phyloP scores from a whole-genome alignment of 2,329 filamentous ascomycete species.

The Raffaelea arxii region DNA sequence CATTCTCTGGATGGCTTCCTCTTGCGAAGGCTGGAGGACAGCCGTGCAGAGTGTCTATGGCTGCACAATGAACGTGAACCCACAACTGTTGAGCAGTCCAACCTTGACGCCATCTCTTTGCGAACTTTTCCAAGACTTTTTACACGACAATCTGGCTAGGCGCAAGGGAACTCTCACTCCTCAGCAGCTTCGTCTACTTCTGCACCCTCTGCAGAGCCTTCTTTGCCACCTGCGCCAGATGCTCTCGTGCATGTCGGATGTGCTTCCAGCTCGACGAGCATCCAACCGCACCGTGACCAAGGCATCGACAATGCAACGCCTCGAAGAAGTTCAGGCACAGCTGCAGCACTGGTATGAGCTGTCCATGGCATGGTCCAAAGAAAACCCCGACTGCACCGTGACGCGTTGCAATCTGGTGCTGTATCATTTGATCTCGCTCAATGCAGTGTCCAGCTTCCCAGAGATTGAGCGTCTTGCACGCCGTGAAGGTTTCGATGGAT shows the following conservation, averaged over 20 bases:
- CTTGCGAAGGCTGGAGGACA: constrained; percentile 48
- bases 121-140: constrained; percentile 58
- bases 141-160: constrained; percentile 50
- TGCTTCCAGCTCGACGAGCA: constrained; percentile 23
- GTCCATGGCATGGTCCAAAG: constrained; percentile 44
- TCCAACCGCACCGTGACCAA: constrained; percentile 41
- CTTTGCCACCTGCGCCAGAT: constrained; percentile 57
- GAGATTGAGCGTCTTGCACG: constrained; percentile 59
- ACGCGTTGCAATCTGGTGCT: constrained; percentile 58
- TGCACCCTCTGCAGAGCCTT: constrained; percentile 58
- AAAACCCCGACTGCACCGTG: constrained; percentile 46
- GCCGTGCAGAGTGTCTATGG: constrained; percentile 50
- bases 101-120: constrained; percentile 48
- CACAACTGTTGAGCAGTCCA: constrained; percentile 39
- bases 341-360: constrained; percentile 59
- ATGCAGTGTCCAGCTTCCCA: constrained; percentile 56
- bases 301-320: constrained; percentile 46
- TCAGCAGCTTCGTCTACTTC: constrained; percentile 53
- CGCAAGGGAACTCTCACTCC: constrained; percentile 35
- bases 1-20: constrained; percentile 51
- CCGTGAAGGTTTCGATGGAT: constrained; percentile 43
- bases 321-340: constrained; percentile 55
- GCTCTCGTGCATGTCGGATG: constrained; percentile 54
- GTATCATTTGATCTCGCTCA: constrained; percentile 62
- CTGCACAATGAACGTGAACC: constrained; percentile 36